A percentile compares a stretch with the other conserved stretches of the same genome.
These are phyloP conservation scores for Erigeron canadensis DNA, from an alignment of 129 eudicot species.

Conservation along the genomic window DNA sequence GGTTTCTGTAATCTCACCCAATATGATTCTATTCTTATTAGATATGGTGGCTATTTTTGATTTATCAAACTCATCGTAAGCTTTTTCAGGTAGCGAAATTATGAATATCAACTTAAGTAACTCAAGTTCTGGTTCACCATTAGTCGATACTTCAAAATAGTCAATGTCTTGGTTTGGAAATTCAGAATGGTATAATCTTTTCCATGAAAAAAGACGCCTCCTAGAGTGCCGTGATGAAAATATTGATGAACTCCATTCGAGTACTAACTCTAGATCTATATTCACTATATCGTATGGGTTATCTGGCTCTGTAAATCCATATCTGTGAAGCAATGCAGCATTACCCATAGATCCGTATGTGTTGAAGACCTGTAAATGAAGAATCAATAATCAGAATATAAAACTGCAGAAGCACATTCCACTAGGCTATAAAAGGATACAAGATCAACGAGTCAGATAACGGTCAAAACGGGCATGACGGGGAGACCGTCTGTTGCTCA, in stretches of 20 bases:
- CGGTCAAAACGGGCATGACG: background rate
- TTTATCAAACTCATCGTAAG: conserved; percentile 32
- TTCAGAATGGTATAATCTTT: conserved; percentile 52
- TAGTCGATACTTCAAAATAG: conserved; percentile 74
- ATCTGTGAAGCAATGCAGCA: conserved; percentile 97
- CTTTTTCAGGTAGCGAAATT: conserved; percentile 57
- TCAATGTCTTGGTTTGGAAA: conserved; percentile 54
- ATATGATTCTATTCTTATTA: conserved; percentile 25
- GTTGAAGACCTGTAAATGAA: conserved; percentile 71
- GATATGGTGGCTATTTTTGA: conserved; percentile 17
- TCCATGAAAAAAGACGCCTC: conserved; percentile 68
- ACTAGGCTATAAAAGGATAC: background rate
- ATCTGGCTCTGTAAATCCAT: conserved; percentile 83
- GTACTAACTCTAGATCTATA: conserved; percentile 70
- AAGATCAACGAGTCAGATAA: background rate
- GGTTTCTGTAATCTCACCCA: conserved; percentile 30
- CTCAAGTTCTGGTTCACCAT: conserved; percentile 88
- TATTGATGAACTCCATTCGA: conserved; percentile 69
- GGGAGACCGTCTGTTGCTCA: no score
- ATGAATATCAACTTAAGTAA: conserved; percentile 63
- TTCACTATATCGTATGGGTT: conserved; percentile 85
- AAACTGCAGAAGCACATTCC: background rate
- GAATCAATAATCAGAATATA: background rate
- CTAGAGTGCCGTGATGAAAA: conserved; percentile 67
- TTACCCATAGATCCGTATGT: conserved; percentile 90